These are phyloP conservation scores for Lactifluus echinatus DNA, from an alignment of 768 basidiomycete genomes.

Conservation along the genomic window DNA sequence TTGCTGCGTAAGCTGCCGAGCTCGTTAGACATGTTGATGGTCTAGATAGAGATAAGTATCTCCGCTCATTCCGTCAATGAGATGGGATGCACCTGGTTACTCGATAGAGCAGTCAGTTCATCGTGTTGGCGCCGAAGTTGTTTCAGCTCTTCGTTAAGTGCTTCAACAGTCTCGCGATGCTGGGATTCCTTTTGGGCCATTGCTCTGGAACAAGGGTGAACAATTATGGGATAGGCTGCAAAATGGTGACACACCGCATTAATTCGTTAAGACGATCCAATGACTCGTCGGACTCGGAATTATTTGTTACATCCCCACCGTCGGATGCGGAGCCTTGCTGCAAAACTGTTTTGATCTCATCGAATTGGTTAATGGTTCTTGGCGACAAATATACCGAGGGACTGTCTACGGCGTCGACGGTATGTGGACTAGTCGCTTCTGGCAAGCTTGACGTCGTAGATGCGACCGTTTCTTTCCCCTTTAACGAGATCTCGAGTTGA, in stretches of 20 bases:
- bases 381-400: conserved; percentile 46
- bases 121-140: conserved; percentile 74
- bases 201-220: conserved; percentile 43
- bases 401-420: conserved; percentile 12
- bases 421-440: background rate
- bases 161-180: conserved; percentile 74
- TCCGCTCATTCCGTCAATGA: background rate
- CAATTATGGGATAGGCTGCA: conserved; percentile 11
- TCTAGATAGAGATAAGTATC: conserved; percentile 32
- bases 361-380: conserved; percentile 64
- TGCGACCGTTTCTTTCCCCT: conserved; percentile 28
- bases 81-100: conserved; percentile 60
- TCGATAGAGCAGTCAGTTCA: conserved; percentile 68
- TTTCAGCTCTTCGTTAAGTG: conserved; percentile 55
- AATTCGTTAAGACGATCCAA: conserved; percentile 80
- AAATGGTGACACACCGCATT: conserved; percentile 59
- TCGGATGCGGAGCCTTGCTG: conserved; percentile 31
- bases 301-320: conserved; percentile 23
- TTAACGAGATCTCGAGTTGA: conserved; percentile 50
- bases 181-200: conserved; percentile 97
- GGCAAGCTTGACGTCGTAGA: background rate
- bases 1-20: conserved; percentile 64
- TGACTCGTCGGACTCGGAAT: conserved; percentile 57
- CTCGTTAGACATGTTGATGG: conserved; percentile 82
- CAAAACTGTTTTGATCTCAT: conserved; percentile 62